Evolutionary conservation across 1,284 basidiomycete species (phyloP).

Genomic region (Sutorius eximius): DNA sequence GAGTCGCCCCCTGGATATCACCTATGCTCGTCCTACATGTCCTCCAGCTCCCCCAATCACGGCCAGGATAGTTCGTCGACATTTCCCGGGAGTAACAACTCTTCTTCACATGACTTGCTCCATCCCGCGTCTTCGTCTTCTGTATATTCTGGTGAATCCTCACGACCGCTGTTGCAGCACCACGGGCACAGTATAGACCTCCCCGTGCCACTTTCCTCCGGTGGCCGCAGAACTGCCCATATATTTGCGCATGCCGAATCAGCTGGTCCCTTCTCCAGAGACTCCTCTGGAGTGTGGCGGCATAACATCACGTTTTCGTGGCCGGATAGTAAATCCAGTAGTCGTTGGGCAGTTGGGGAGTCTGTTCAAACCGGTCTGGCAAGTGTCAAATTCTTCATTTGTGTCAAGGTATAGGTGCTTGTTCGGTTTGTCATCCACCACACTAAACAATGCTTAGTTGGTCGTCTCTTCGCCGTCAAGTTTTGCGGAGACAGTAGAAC

Average conservation of each 20-base stretch:
- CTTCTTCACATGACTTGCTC: constrained; percentile 32
- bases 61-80: constrained; percentile 12
- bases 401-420: constrained; percentile 54
- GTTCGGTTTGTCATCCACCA: constrained; percentile 2
- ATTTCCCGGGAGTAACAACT: constrained; percentile 4
- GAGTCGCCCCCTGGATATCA: constrained; percentile 21
- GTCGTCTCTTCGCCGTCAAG: constrained; percentile 54
- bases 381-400: constrained; percentile 68
- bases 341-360: constrained; percentile 76
- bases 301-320: constrained; percentile 69
- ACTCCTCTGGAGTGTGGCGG: constrained; percentile 56
- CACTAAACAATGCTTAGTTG: constrained; percentile 41
- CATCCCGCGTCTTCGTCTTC: constrained; percentile 36
- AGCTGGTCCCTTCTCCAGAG: constrained; percentile 52
- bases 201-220: constrained; percentile 15
- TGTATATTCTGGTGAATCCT: constrained; percentile 39
- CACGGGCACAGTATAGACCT: constrained; percentile 20
- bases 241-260: constrained; percentile 60
- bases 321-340: constrained; percentile 65
- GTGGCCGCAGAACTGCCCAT: constrained; percentile 43
- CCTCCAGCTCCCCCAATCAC: constrained; percentile 13
- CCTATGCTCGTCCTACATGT: constrained; percentile 24
- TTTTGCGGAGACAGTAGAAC: constrained; percentile 61
- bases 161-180: constrained; percentile 30
- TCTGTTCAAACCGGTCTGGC: constrained; percentile 65